phyloP scores from a whole-genome alignment of 1,284 basidiomycete genomes.

The Apiotrichum mycotoxinovorans region DNA sequence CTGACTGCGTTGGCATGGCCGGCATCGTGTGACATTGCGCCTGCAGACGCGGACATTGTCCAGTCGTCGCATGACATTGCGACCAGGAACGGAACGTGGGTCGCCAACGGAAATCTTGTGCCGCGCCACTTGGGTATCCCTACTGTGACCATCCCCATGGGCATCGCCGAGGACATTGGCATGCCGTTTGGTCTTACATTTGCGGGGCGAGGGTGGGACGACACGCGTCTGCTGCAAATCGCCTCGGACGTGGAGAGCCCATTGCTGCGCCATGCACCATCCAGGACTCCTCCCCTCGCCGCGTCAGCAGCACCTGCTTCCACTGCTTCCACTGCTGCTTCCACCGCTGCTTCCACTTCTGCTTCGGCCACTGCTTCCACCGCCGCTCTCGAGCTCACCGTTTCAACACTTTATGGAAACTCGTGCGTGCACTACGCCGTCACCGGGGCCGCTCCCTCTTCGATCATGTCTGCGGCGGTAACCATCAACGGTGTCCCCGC shows the following conservation, averaged over 20 bases:
- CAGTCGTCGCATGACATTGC: not conserved
- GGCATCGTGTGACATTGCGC: not conserved
- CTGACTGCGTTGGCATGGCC: constrained; percentile 5
- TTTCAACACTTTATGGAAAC: not conserved
- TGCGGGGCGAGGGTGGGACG: constrained; percentile 9
- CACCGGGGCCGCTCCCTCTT: not conserved
- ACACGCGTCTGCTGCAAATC: constrained; percentile 1
- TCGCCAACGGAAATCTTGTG: constrained; percentile 11
- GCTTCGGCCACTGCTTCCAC: too few species aligned
- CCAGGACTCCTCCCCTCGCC: not conserved
- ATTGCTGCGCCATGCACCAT: not conserved
- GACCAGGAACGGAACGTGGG: constrained; percentile 6
- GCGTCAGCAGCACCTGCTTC: not conserved
- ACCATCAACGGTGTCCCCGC: constrained; percentile 4
- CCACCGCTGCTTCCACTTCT: too few species aligned
- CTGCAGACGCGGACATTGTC: constrained; percentile 3
- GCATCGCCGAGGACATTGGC: constrained; percentile 4
- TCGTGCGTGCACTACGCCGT: not conserved
- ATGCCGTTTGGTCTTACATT: constrained; percentile 13
- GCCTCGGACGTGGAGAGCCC: not conserved
- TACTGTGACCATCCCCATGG: constrained; percentile 10
- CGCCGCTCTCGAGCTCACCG: not conserved
- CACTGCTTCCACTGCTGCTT: too few species aligned
- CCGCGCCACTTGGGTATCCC: constrained; percentile 10
- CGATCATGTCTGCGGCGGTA: not conserved